These are phyloP conservation scores for Logfia minima DNA, from an alignment of 129 eudicot genomes.

Conservation along the genomic window DNA sequence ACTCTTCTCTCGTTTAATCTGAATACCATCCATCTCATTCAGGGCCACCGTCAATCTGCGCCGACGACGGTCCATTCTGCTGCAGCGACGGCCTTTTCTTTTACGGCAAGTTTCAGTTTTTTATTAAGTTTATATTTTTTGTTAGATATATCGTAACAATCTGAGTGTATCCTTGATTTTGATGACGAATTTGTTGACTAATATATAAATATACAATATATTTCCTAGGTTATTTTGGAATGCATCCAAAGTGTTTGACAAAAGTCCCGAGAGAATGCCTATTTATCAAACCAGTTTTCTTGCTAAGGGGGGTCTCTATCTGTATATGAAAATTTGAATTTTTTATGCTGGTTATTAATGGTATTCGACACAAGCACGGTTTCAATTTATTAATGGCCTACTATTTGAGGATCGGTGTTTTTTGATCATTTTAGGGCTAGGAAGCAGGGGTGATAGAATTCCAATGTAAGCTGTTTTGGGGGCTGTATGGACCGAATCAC, in stretches of 20 bases:
- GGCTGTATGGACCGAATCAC: not conserved
- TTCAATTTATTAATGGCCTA: too few species aligned
- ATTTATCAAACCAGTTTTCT: not conserved
- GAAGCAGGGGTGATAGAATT: too few species aligned
- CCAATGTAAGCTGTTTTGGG: too few species aligned
- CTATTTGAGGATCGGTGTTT: too few species aligned
- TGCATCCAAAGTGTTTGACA: conserved; percentile 9
- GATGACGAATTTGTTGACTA: not conserved
- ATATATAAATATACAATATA: too few species aligned
- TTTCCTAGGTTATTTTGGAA: not conserved
- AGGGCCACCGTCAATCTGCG: not conserved
- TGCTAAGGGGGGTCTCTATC: not conserved
- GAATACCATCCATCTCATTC: not conserved
- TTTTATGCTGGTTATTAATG: too few species aligned
- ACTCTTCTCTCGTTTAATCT: not conserved
- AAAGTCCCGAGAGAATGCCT: conserved; percentile 13
- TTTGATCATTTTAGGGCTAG: too few species aligned
- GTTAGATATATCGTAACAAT: not conserved
- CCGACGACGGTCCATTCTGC: not conserved
- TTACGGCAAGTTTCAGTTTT: not conserved
- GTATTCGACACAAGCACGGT: too few species aligned
- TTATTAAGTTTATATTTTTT: too few species aligned
- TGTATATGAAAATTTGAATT: not conserved
- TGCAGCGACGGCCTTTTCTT: not conserved
- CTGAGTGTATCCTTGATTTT: not conserved